These are phyloP conservation scores for Diaporthe vexans DNA, from an alignment of 2,329 filamentous ascomycete genomes.

Conservation along the genomic window DNA sequence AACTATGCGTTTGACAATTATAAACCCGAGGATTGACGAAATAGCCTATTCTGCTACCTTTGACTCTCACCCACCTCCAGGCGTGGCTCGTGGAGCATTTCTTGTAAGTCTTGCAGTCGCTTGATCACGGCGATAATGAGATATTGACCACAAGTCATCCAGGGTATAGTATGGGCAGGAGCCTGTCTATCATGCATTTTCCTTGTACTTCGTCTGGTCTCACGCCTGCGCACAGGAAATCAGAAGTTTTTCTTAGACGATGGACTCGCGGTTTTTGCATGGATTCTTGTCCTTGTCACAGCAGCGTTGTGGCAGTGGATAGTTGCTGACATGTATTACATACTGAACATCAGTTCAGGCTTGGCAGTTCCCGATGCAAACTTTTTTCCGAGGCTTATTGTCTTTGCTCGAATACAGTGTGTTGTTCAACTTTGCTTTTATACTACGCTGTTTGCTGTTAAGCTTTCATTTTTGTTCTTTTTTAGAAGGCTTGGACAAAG, in stretches of 20 bases:
- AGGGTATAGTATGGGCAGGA: conserved; percentile 13
- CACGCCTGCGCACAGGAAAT: not conserved
- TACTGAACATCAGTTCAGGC: conserved; percentile 2
- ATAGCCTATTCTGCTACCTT: not conserved
- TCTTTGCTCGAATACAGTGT: not conserved
- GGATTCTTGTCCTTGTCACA: conserved; percentile 14
- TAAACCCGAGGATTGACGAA: not conserved
- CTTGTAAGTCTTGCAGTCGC: not conserved
- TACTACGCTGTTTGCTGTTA: conserved; percentile 29
- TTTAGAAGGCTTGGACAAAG: conserved; percentile 36
- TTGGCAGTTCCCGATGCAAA: not conserved
- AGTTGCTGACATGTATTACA: not conserved
- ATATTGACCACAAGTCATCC: not conserved
- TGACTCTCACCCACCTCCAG: conserved; percentile 10
- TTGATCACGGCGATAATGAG: not conserved
- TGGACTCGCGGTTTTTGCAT: conserved; percentile 12
- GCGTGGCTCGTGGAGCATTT: not conserved
- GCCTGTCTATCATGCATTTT: conserved; percentile 11
- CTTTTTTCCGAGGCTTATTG: not conserved
- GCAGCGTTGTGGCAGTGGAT: conserved; percentile 9
- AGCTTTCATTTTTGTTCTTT: conserved; percentile 39
- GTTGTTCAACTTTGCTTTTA: conserved; percentile 35
- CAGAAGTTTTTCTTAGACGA: conserved; percentile 6
- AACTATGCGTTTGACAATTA: not conserved
- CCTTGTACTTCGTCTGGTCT: conserved; percentile 3